These are phyloP conservation scores for Penstemon davidsonii DNA, from an alignment of 257 asterid genomes.

Conservation along the genomic window DNA sequence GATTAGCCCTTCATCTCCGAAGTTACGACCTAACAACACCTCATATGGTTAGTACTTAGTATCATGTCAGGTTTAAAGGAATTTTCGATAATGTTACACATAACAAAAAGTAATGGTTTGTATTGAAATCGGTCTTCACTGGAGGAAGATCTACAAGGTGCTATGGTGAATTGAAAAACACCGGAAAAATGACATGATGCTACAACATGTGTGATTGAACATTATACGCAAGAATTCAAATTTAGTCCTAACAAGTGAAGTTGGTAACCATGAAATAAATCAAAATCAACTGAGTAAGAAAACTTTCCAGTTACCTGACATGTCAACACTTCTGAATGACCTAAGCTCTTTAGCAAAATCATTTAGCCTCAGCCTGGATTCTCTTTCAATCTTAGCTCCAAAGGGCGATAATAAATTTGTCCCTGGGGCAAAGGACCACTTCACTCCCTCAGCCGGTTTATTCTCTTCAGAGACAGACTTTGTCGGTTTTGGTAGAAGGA, in stretches of 20 bases:
- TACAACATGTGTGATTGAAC: not conserved
- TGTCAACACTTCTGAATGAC: constrained; percentile 67
- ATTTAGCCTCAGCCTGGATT: constrained; percentile 78
- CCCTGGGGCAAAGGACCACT: constrained; percentile 86
- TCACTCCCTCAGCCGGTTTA: constrained; percentile 56
- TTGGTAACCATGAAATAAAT: constrained; percentile 4
- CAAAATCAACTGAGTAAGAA: constrained; percentile 14
- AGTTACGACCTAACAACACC: constrained; percentile 70
- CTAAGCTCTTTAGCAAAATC: constrained; percentile 95
- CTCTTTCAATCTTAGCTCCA: constrained; percentile 69
- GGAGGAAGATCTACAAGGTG: not conserved
- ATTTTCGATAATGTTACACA: constrained; percentile 12
- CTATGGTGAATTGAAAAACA: not conserved
- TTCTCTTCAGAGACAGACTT: constrained; percentile 53
- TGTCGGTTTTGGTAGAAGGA: constrained; percentile 59
- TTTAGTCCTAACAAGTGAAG: not conserved
- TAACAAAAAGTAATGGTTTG: not conserved
- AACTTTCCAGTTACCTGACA: constrained; percentile 68
- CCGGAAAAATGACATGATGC: not conserved
- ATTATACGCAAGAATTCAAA: not conserved
- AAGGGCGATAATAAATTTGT: constrained; percentile 62
- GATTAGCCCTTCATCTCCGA: constrained; percentile 90
- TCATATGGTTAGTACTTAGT: constrained; percentile 31
- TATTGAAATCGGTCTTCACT: constrained; percentile 6
- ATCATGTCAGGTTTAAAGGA: constrained; percentile 26